Base-by-base conservation (phyloP, 1,139 yeast species). In the Magnusiomyces starmeri region DNA sequence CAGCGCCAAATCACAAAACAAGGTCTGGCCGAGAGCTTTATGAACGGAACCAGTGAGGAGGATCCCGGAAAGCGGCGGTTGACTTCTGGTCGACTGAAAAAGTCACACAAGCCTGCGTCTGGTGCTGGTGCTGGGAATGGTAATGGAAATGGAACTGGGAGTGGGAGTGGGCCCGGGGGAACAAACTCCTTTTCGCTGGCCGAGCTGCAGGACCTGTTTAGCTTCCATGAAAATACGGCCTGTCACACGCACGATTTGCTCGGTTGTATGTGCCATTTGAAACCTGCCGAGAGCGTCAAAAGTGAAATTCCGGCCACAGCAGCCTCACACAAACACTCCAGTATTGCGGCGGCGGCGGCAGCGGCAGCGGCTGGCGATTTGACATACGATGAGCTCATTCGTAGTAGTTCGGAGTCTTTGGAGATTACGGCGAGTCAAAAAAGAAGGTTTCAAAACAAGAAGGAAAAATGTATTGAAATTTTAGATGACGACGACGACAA, bases 1-100 rank as follows among this genome's bases (percentile, higher is more conserved):
- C 97, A 92, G 66, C 74, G 99, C n/a, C 98, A 92, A 64, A 72
- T 89, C 54, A 83, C 88, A 75, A 92, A 94, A 66, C 81, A 74
- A 55, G 90, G 84, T 51, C 69, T 92, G 50, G 86, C 96, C 48
- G 84, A 84, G 55, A 82, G 82, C 57, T 85, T 92, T 61, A 70
- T 92, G 59, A 92, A 85, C 61, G 61, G 60, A 24, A 39, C n/a
- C 9, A 24, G 22, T 14, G 35, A 12, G 26, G 53, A 48, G 14
- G 72, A 74, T 24, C 29, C 29, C 43, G 42, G 14, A 16, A 48
- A 16, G 50, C 40, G 10, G 10, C 8, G 52, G 20, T 26, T 42
- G 14, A 49, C 35, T 12, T 25, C 54, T 14, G 48, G 37, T 6
- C 21, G 24, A 48, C 73, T 74, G 41, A 58, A 58, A 6, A 71